A percentile compares a stretch with the other conserved stretches of the same genome.
These are phyloP conservation scores for Lactarius psammicola DNA, from an alignment of 768 basidiomycete genomes.

Conservation along the genomic window DNA sequence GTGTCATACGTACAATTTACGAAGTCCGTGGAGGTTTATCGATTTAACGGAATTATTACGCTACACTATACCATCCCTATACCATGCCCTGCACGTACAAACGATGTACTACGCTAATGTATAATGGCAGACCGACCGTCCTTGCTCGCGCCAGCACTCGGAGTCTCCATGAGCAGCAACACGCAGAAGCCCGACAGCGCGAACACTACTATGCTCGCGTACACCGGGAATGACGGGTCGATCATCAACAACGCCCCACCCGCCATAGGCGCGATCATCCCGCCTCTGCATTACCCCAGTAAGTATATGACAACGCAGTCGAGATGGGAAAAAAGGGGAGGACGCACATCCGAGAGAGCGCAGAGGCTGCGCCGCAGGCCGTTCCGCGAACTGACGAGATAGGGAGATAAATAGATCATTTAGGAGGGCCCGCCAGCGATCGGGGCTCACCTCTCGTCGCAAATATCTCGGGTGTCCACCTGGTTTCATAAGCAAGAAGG, in stretches of 20 bases:
- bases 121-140: slow-evolving; percentile 16
- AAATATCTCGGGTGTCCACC: slow-evolving; percentile 86
- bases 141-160: slow-evolving; percentile 39
- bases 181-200: slow-evolving; percentile 61
- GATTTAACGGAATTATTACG: neutral
- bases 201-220: slow-evolving; percentile 68
- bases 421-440: neutral
- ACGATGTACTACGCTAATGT: slow-evolving; percentile 11
- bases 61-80: neutral
- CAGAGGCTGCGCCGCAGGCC: slow-evolving; percentile 84
- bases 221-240: slow-evolving; percentile 70
- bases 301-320: slow-evolving; percentile 13
- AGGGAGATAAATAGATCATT: neutral
- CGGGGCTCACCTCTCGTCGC: slow-evolving; percentile 60
- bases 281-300: slow-evolving; percentile 53
- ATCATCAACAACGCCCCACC: slow-evolving; percentile 72
- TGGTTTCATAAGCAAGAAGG: slow-evolving; percentile 34
- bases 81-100: neutral
- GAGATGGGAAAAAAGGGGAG: neutral
- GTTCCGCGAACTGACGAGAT: slow-evolving; percentile 68
- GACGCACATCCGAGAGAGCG: slow-evolving; percentile 76
- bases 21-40: neutral
- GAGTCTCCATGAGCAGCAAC: slow-evolving; percentile 53
- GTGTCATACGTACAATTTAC: no score
- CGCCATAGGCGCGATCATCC: slow-evolving; percentile 82